Conservation (phyloP, 306 rosid species). For the Castanospermum australe region DNA sequence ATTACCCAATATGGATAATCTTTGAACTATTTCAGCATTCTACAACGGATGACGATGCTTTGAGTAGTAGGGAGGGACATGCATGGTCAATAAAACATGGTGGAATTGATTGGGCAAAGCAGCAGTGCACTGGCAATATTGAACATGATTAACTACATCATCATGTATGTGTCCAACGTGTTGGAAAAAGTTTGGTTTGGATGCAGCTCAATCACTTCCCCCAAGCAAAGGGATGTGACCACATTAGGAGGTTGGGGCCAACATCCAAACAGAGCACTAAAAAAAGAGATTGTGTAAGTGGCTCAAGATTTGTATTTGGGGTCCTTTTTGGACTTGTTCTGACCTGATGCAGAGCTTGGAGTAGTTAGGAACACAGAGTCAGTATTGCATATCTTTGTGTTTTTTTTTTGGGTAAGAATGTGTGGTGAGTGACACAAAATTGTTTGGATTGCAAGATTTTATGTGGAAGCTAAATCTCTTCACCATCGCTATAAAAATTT, state of each 20-base stretch:
- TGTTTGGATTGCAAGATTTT: too few relatives aligned
- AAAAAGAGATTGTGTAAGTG: too few relatives aligned
- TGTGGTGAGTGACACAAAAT: too few relatives aligned
- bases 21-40: neutral
- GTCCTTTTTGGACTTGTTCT: too few relatives aligned
- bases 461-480: neutral
- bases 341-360: too few relatives aligned
- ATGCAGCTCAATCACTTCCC: neutral
- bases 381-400: too few relatives aligned
- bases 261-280: too few relatives aligned
- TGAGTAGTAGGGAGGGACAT: neutral
- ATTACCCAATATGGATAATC: neutral
- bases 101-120: neutral
- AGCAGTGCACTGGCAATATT: neutral
- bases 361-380: too few relatives aligned
- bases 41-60: neutral
- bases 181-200: neutral
- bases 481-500: neutral
- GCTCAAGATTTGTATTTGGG: too few relatives aligned
- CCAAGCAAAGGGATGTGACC: neutral
- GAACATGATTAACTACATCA: neutral
- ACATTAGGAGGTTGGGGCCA: too few relatives aligned
- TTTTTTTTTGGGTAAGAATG: too few relatives aligned
- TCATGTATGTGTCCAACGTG: neutral
- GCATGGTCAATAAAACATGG: neutral